Percentiles rank a stretch among this genome's conserved stretches.
These are phyloP conservation scores for Oryza nivara DNA, from an alignment of 176 grass and related monocot genomes.

Conservation along the genomic window DNA sequence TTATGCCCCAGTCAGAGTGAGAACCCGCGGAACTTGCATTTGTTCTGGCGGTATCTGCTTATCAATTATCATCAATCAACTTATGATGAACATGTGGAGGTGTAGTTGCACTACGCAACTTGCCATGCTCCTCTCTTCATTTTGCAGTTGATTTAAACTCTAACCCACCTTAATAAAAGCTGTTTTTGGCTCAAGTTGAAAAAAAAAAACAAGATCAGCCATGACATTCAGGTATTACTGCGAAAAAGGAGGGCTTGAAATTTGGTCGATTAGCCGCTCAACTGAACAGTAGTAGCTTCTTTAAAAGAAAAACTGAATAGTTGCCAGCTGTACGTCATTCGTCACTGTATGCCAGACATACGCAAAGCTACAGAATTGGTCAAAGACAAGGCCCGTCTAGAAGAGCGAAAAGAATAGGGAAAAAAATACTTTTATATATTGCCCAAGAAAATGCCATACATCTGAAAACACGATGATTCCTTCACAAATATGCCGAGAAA, in stretches of 20 bases:
- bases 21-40: background rate
- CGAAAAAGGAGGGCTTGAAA: background rate
- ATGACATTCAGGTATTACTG: background rate
- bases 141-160: background rate
- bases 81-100: background rate
- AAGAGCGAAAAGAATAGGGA: background rate
- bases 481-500: background rate
- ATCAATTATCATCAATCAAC: background rate
- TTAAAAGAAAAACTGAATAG: background rate
- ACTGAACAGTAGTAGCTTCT: background rate
- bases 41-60: background rate
- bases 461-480: background rate
- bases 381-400: background rate
- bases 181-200: background rate
- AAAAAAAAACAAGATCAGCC: background rate
- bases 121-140: background rate
- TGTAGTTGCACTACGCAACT: background rate
- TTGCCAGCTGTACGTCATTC: background rate
- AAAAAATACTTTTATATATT: too few relatives aligned
- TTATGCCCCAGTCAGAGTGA: slow-evolving; percentile 13
- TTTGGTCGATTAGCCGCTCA: background rate
- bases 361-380: slow-evolving; percentile 26
- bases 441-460: background rate
- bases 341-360: background rate
- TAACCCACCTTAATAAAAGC: too few relatives aligned